Conservation (phyloP, 73 alveolate species). For the Blepharisma stoltei region DNA sequence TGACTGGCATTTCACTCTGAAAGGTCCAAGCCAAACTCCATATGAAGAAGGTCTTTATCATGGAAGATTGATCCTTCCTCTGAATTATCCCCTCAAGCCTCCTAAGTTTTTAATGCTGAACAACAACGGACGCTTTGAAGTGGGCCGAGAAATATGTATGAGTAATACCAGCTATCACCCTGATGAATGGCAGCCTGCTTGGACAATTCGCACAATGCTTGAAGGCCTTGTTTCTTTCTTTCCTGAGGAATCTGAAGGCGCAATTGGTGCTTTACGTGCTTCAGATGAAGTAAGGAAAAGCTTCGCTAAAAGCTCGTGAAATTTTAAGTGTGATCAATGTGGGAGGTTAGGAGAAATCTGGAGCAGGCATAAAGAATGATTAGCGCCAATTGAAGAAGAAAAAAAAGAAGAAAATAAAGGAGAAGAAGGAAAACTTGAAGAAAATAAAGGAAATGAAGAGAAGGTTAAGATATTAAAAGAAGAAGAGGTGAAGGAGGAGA, state of each 20-base stretch:
- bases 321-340: constrained; percentile 72
- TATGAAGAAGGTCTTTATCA: constrained; percentile 91
- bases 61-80: constrained; percentile 85
- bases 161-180: constrained; percentile 87
- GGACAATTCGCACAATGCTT: constrained; percentile 89
- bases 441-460: not conserved
- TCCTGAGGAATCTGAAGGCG: constrained; percentile 83
- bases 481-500: not conserved
- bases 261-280: constrained; percentile 78
- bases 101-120: constrained; percentile 82
- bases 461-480: not conserved
- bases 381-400: not conserved
- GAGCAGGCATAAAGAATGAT: not conserved
- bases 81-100: constrained; percentile 86
- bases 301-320: constrained; percentile 61
- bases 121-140: constrained; percentile 86
- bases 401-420: not conserved
- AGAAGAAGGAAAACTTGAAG: not conserved
- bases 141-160: constrained; percentile 74
- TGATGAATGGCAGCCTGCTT: constrained; percentile 96
- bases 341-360: constrained; percentile 38
- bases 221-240: constrained; percentile 82
- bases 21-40: constrained; percentile 87
- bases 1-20: constrained; percentile 91
- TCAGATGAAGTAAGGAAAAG: constrained; percentile 64